A percentile compares a stretch with the other conserved stretches of the same genome.
These are phyloP conservation scores for Chlamydomonas sphaeroides DNA, from an alignment of 139 green algal genomes.

Conservation along the genomic window DNA sequence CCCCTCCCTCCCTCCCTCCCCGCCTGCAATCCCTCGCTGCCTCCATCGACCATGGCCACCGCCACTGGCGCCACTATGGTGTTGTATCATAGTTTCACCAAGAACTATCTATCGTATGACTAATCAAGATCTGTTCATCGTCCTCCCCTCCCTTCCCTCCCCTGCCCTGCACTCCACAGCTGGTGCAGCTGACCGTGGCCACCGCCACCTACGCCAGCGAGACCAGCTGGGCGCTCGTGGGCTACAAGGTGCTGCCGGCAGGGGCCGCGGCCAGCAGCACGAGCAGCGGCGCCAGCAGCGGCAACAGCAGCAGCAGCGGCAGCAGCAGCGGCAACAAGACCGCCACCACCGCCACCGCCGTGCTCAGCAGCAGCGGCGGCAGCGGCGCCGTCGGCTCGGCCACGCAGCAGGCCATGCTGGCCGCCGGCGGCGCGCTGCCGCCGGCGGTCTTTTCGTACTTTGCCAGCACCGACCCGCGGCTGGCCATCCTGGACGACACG, in stretches of 20 bases:
- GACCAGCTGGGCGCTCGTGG: conserved; percentile 36
- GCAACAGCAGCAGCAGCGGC: not conserved
- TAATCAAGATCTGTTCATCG: not conserved
- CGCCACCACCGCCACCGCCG: not conserved
- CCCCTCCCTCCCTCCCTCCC: too few species aligned
- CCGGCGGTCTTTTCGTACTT: not conserved
- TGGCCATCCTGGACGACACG: not conserved
- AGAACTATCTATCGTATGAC: too few species aligned
- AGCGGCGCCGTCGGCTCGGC: not conserved
- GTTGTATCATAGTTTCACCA: too few species aligned
- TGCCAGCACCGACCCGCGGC: not conserved
- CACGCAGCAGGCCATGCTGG: conserved; percentile 20
- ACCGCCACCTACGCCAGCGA: conserved; percentile 42
- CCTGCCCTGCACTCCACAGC: conserved; percentile 13
- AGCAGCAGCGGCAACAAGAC: not conserved
- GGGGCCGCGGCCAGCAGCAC: not conserved
- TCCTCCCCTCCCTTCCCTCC: not conserved
- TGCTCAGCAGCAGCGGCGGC: too few species aligned
- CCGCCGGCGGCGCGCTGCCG: not conserved
- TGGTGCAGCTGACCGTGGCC: conserved; percentile 4
- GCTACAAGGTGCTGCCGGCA: not conserved
- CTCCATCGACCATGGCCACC: too few species aligned
- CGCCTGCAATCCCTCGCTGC: too few species aligned
- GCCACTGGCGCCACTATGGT: too few species aligned
- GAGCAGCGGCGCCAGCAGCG: not conserved